These are phyloP conservation scores for Cryptomeria japonica DNA, from an alignment of 75 land plant species.

Conservation along the genomic window DNA sequence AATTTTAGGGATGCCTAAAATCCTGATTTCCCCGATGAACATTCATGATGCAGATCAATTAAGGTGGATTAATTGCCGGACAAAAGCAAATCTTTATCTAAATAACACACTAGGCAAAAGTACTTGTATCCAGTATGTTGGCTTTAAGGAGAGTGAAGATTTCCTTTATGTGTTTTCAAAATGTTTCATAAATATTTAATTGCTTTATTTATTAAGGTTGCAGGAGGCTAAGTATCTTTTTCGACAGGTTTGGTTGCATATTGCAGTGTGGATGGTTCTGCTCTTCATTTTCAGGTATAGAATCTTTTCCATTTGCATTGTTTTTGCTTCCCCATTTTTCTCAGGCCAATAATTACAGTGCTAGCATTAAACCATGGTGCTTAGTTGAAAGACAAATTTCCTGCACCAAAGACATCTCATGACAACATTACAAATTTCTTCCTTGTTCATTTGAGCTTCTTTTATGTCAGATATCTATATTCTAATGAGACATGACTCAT, in stretches of 20 bases:
- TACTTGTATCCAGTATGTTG: background rate
- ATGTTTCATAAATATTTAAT: background rate
- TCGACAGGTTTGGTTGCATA: conserved; percentile 84
- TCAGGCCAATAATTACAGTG: background rate
- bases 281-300: conserved; percentile 68
- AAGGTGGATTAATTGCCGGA: background rate
- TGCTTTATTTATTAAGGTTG: background rate
- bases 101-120: background rate
- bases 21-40: background rate
- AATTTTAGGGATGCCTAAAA: background rate
- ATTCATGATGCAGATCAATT: background rate
- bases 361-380: background rate
- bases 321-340: background rate
- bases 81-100: background rate
- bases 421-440: background rate
- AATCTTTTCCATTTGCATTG: background rate
- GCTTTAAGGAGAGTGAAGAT: background rate
- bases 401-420: background rate
- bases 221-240: background rate
- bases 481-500: background rate
- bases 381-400: background rate
- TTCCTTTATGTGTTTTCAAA: background rate
- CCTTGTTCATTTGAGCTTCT: background rate
- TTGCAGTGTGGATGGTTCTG: conserved; percentile 76
- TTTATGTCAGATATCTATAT: background rate